Conservation (phyloP, 108 stramenopile species). For the Asterionellopsis glacialis region DNA sequence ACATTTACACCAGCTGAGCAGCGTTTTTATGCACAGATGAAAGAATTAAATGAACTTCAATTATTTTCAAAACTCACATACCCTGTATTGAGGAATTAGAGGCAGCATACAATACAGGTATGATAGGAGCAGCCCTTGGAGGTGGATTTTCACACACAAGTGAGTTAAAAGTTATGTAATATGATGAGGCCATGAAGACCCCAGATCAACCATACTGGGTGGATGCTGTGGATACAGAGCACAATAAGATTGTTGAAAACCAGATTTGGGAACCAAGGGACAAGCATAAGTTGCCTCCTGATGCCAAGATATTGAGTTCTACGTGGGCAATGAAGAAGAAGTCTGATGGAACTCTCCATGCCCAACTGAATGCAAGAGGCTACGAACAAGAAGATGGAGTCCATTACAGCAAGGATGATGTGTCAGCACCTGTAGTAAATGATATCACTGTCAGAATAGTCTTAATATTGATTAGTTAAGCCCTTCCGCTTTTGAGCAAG, state of each 20-base stretch:
- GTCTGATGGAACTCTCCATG: conserved; percentile 25
- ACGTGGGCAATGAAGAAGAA: conserved; percentile 54
- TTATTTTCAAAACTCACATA: background rate
- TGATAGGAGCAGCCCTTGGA: too few species aligned
- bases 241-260: conserved; percentile 23
- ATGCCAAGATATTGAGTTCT: too few species aligned
- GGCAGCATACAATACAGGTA: too few species aligned
- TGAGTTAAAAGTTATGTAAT: conserved; percentile 38
- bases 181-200: conserved; percentile 26
- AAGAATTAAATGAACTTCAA: conserved; percentile 1
- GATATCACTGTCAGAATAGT: conserved; percentile 19
- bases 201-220: conserved; percentile 21
- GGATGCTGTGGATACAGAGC: too few species aligned
- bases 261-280: conserved; percentile 12
- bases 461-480: conserved; percentile 17
- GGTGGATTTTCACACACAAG: conserved; percentile 25
- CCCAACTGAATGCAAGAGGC: conserved; percentile 27
- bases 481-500: too few species aligned
- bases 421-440: conserved; percentile 24
- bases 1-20: too few species aligned
- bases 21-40: too few species aligned
- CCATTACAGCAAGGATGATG: too few species aligned
- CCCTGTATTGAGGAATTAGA: too few species aligned
- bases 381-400: conserved; percentile 26
- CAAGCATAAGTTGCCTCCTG: conserved; percentile 16